Conservation (phyloP, 345 rosid genomes). For the Corchorus olitorius region DNA sequence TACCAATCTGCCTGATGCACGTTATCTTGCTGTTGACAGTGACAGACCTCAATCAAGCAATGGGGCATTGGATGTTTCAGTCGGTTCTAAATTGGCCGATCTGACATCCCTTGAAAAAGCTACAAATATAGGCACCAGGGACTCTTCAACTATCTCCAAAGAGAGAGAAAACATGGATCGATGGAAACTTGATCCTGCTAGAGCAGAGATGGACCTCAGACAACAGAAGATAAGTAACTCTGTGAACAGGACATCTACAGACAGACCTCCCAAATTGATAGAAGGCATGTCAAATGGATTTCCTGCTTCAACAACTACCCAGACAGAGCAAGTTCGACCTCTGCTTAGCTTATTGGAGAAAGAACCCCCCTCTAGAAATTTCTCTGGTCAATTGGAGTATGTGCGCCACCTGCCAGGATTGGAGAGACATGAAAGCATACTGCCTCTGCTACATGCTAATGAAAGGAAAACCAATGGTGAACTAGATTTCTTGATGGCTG, state of each 20-base stretch:
- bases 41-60: conserved; percentile 70
- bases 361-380: conserved; percentile 88
- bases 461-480: conserved; percentile 93
- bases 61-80: conserved; percentile 49
- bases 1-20: conserved; percentile 51
- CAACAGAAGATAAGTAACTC: conserved; percentile 54
- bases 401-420: conserved; percentile 78
- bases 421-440: conserved; percentile 89
- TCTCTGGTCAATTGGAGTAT: conserved; percentile 90
- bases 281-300: conserved; percentile 69
- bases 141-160: conserved; percentile 33
- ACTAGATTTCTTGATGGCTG: conserved; percentile 92
- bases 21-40: conserved; percentile 43
- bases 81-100: conserved; percentile 42
- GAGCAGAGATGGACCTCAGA: conserved; percentile 58
- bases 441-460: conserved; percentile 83
- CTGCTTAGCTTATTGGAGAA: conserved; percentile 96
- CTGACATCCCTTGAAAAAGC: conserved; percentile 40
- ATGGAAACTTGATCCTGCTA: conserved; percentile 45
- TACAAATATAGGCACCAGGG: conserved; percentile 34
- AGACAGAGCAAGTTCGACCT: conserved; percentile 89
- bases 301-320: conserved; percentile 42
- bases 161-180: conserved; percentile 46
- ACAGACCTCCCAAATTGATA: conserved; percentile 66
- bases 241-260: conserved; percentile 63